These are phyloP conservation scores for Rhexocercosporidium sp. DNA, from an alignment of 2,329 filamentous ascomycete species.

Conservation along the genomic window DNA sequence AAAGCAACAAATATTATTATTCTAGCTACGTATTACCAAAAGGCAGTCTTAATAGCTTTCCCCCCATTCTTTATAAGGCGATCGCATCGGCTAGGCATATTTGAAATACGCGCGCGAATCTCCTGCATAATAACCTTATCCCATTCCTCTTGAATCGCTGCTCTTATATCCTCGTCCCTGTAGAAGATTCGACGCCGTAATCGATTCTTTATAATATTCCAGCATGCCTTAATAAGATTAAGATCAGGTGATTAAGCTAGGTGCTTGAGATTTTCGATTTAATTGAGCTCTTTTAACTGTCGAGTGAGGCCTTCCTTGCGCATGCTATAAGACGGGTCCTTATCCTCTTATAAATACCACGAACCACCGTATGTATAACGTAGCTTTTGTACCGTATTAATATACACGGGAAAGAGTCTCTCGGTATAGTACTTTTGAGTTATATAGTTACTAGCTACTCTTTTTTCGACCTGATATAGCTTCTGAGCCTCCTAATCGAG, in stretches of 20 bases:
- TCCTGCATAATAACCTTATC: conserved; percentile 22
- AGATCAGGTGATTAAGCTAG: conserved; percentile 21
- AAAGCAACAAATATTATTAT: neutral
- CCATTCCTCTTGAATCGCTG: conserved; percentile 21
- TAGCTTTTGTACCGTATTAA: too few relatives aligned
- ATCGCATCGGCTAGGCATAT: conserved; percentile 19
- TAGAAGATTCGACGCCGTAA: conserved; percentile 21
- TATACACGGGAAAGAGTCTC: too few relatives aligned
- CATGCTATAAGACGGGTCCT: conserved; percentile 22
- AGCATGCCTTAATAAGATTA: conserved; percentile 24
- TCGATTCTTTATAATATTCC: conserved; percentile 25
- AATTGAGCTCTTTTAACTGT: conserved; percentile 17
- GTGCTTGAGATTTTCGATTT: conserved; percentile 12
- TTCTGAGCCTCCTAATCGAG: too few relatives aligned
- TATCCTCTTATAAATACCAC: conserved; percentile 25
- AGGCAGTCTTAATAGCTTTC: neutral
- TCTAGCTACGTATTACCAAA: neutral
- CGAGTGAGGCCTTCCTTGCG: conserved; percentile 18
- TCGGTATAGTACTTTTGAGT: too few relatives aligned
- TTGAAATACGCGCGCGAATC: conserved; percentile 16
- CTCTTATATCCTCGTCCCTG: conserved; percentile 25
- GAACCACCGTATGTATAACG: conserved; percentile 21
- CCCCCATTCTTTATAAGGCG: conserved; percentile 9
- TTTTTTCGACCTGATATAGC: too few relatives aligned
- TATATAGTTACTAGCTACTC: too few relatives aligned